Percentiles rank a stretch among this genome's conserved stretches.
Conservation (phyloP, 176 grass and related monocot genomes). For the Zea luxurians region DNA sequence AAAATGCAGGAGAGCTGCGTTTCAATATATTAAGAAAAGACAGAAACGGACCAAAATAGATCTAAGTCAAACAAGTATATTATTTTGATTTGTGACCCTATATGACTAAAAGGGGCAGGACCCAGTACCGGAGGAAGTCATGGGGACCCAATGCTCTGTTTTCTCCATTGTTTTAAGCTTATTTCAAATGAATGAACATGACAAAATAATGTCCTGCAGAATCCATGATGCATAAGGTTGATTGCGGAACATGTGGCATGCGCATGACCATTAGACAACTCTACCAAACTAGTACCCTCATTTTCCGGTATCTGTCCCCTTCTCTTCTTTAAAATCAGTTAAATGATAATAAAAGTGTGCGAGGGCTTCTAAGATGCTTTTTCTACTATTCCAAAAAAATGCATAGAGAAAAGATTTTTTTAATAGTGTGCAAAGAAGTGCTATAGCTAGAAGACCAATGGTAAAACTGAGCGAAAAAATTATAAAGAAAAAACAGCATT, state of each 20-base stretch:
- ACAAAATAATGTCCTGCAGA: background rate
- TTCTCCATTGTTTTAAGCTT: background rate
- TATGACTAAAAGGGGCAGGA: background rate
- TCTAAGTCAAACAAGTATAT: background rate
- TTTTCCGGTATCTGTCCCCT: background rate
- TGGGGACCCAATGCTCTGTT: background rate
- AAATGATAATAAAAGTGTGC: background rate
- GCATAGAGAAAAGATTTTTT: background rate
- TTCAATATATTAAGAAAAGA: too few species aligned
- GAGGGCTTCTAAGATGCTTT: background rate
- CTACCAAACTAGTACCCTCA: background rate
- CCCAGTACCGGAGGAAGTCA: background rate
- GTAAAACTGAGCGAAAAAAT: background rate
- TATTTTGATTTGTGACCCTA: background rate
- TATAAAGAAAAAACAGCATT: conserved; percentile 6
- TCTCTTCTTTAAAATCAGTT: conserved; percentile 5
- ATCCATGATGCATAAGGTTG: background rate
- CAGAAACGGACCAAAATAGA: too few species aligned
- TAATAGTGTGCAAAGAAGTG: background rate
- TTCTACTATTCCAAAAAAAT: background rate
- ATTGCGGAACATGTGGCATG: conserved; percentile 14
- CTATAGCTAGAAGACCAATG: background rate
- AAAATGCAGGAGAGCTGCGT: too few species aligned
- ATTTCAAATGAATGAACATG: conserved; percentile 23
- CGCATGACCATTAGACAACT: background rate